phyloP scores from a whole-genome alignment of 106 monocot genomes.

The Dioscorea dumetorum region DNA sequence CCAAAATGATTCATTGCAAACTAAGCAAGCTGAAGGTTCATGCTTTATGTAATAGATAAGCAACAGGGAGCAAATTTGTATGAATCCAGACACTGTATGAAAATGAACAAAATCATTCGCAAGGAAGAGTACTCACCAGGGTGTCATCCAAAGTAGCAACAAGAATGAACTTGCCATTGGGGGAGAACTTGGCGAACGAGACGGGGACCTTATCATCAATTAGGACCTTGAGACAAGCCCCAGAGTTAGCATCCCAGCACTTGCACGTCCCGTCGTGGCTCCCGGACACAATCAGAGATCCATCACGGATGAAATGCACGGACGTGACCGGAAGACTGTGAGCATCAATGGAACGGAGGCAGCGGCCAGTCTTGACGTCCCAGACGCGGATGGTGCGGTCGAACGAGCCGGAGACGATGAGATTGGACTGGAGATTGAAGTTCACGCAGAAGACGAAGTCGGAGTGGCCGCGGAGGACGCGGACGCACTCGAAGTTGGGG shows the following conservation, averaged over 20 bases:
- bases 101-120: too few species aligned
- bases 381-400: conserved; percentile 68
- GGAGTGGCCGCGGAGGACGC: conserved; percentile 62
- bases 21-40: too few species aligned
- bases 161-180: conserved; percentile 94
- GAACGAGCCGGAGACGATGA: conserved; percentile 69
- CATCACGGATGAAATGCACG: conserved; percentile 72
- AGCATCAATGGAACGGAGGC: conserved; percentile 43
- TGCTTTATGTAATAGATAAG: background rate
- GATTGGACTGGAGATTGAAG: conserved; percentile 66
- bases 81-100: background rate
- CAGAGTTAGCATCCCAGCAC: conserved; percentile 73
- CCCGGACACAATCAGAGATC: conserved; percentile 76
- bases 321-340: conserved; percentile 75
- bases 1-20: too few species aligned
- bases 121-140: conserved; percentile 32
- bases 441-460: conserved; percentile 90
- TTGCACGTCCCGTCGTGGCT: conserved; percentile 89
- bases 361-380: conserved; percentile 75
- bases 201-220: conserved; percentile 73
- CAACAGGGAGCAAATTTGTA: background rate
- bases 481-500: conserved; percentile 40
- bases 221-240: conserved; percentile 66
- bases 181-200: conserved; percentile 90
- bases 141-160: conserved; percentile 68